These are phyloP conservation scores for Penicillium goetzii DNA, from an alignment of 495 filamentous ascomycete genomes.

Conservation along the genomic window DNA sequence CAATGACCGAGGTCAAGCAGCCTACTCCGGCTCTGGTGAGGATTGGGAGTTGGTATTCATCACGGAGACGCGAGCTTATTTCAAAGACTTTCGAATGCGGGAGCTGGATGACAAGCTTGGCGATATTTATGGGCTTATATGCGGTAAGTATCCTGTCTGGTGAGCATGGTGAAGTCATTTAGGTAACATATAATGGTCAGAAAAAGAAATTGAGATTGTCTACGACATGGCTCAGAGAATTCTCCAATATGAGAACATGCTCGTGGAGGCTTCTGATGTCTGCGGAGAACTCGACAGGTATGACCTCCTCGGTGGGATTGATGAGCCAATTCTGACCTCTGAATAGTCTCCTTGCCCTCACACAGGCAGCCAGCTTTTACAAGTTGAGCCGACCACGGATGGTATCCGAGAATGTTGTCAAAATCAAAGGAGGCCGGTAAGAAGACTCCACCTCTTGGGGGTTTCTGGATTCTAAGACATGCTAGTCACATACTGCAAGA, in stretches of 20 bases:
- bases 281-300: constrained; percentile 85
- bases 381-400: constrained; percentile 72
- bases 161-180: neutral
- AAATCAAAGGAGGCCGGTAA: constrained; percentile 79
- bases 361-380: constrained; percentile 76
- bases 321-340: constrained; percentile 16
- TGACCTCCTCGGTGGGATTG: neutral
- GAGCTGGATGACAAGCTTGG: constrained; percentile 83
- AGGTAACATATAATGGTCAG: constrained; percentile 43
- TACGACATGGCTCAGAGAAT: constrained; percentile 75
- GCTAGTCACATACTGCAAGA: constrained; percentile 84
- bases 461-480: constrained; percentile 22
- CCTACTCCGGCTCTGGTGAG: constrained; percentile 65
- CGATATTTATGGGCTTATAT: constrained; percentile 81
- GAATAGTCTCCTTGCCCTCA: constrained; percentile 74
- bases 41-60: constrained; percentile 81
- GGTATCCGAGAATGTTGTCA: constrained; percentile 70
- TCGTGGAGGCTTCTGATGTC: constrained; percentile 70
- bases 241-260: constrained; percentile 67
- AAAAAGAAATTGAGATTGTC: constrained; percentile 89
- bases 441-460: constrained; percentile 7
- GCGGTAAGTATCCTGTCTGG: constrained; percentile 55
- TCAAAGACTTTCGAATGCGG: constrained; percentile 83
- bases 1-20: constrained; percentile 61
- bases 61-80: constrained; percentile 74